Percentiles rank a stretch among this genome's conserved stretches.
Evolutionary conservation across 495 filamentous ascomycete genomes (phyloP).

Genomic region (Pyrenopolyporus hunteri): DNA sequence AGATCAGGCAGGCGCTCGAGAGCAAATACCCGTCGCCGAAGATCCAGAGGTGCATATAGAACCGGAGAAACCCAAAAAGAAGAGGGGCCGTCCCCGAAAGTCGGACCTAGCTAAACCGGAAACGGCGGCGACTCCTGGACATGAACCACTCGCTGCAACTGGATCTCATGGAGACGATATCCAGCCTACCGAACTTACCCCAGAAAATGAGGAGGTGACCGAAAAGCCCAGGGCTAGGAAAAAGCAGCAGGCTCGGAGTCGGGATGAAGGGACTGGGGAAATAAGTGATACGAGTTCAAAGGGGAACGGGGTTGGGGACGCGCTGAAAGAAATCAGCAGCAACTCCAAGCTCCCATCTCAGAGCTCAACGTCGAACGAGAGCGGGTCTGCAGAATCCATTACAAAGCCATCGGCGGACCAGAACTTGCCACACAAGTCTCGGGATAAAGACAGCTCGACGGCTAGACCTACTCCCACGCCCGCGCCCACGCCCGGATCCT

Average conservation of each 20-base stretch:
- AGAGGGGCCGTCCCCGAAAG: slow-evolving; percentile 38
- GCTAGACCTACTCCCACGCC: background rate
- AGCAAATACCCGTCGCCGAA: background rate
- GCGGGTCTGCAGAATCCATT: background rate
- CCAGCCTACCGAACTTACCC: background rate
- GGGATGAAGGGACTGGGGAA: background rate
- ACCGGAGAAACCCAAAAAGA: slow-evolving; percentile 36
- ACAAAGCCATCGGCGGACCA: slow-evolving; percentile 12
- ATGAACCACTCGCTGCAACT: background rate
- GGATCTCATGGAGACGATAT: background rate
- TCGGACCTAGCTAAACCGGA: slow-evolving; percentile 26
- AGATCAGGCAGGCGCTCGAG: slow-evolving; percentile 1
- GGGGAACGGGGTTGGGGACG: slow-evolving; percentile 5
- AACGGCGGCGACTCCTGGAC: slow-evolving; percentile 5
- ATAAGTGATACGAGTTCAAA: background rate
- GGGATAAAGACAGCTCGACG: slow-evolving; percentile 13
- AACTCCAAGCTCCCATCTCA: slow-evolving; percentile 29
- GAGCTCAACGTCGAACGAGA: slow-evolving; percentile 2
- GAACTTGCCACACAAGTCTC: background rate
- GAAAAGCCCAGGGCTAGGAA: slow-evolving; percentile 12
- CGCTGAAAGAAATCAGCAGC: slow-evolving; percentile 30
- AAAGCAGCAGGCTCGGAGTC: slow-evolving; percentile 1
- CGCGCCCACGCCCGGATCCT: slow-evolving; percentile 12
- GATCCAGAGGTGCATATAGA: slow-evolving; percentile 7
- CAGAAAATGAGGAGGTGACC: background rate